Conservation (phyloP, 352 stramenopile species). For the Phytophthora chlamydospora region DNA sequence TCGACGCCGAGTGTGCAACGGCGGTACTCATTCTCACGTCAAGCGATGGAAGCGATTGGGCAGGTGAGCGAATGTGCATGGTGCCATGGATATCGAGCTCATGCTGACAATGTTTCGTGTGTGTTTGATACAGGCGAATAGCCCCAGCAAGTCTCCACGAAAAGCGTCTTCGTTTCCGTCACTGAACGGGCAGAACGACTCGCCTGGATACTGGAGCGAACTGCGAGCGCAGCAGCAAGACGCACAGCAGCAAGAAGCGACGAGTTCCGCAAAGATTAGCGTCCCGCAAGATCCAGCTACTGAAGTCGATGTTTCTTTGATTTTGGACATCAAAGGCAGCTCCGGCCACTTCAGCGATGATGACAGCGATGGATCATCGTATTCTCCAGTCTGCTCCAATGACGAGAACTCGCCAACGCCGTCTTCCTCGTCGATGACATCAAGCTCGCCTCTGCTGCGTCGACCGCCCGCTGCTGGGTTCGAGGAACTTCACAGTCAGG, state of each 20-base stretch:
- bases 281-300: neutral
- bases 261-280: neutral
- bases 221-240: slow-evolving; percentile 10
- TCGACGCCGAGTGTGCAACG: slow-evolving; percentile 28
- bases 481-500: slow-evolving; percentile 17
- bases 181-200: slow-evolving; percentile 12
- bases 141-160: slow-evolving; percentile 24
- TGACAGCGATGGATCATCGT: slow-evolving; percentile 32
- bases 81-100: slow-evolving; percentile 4
- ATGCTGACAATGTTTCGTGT: too few relatives aligned
- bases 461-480: slow-evolving; percentile 15
- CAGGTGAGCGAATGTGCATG: slow-evolving; percentile 16
- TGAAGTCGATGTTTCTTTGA: slow-evolving; percentile 16
- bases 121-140: neutral
- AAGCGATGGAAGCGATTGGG: slow-evolving; percentile 32
- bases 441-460: slow-evolving; percentile 30
- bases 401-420: slow-evolving; percentile 24
- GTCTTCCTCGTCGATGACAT: slow-evolving; percentile 22
- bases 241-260: slow-evolving; percentile 8
- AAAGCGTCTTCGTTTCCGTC: slow-evolving; percentile 37
- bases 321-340: slow-evolving; percentile 22
- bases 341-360: slow-evolving; percentile 29
- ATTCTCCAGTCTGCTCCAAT: slow-evolving; percentile 27
- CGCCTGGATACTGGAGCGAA: slow-evolving; percentile 14
- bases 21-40: slow-evolving; percentile 37